Evolutionary conservation across 208 protist genomes (phyloP), one percentile per base, ranked within the genome.

Genomic region (Acanthamoeba healyi): DNA sequence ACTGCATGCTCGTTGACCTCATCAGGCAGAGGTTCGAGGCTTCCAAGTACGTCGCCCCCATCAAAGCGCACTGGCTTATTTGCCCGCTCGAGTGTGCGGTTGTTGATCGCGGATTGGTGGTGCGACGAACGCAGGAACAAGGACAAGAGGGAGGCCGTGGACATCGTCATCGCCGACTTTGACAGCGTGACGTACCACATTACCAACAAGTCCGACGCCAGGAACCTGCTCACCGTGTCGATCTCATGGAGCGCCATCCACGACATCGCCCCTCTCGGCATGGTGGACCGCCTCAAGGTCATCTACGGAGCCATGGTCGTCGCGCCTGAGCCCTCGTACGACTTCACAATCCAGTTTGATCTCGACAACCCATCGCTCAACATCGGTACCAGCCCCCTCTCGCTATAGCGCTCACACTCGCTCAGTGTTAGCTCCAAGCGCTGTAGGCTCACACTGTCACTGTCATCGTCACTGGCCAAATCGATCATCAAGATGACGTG

Each of bases 161-260:
- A 96, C 56, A 56, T 96, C 26, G 94, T 49, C 7, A 42, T 96
- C 42, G 94, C 94, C 22, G 96, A 97, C 81, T 97, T 97, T 93
- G 96, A 97, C 77, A 95, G 96, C 34, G 95, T 96, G 15, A 46
- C 89, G 61, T 97, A 95, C 93, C 86, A 97, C 79, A 46, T 97
- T 26, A 22, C 81, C 34, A 95, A 88, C 38, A n/a, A 72, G 15
- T 10, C 72, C 12, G 32, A 12, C 29, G 10, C 5, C 3, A 44
- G 72, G 46, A 94, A 94, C 72, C 19, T 90, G 22, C 36, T 97
- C 38, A 81, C 42, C 9, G 74, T 97, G 9, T 96, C 95, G 10
- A 95, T 97, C 5, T 42, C 44, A 17, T 87, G 92, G 61, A 38
- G 49, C 34, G 94, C 74, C 94, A 92, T 94, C 26, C 12, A 17